A percentile compares a stretch with the other conserved stretches of the same genome.
These are phyloP conservation scores for Lasiosphaeris hirsuta DNA, from an alignment of 495 filamentous ascomycete genomes.

Conservation along the genomic window DNA sequence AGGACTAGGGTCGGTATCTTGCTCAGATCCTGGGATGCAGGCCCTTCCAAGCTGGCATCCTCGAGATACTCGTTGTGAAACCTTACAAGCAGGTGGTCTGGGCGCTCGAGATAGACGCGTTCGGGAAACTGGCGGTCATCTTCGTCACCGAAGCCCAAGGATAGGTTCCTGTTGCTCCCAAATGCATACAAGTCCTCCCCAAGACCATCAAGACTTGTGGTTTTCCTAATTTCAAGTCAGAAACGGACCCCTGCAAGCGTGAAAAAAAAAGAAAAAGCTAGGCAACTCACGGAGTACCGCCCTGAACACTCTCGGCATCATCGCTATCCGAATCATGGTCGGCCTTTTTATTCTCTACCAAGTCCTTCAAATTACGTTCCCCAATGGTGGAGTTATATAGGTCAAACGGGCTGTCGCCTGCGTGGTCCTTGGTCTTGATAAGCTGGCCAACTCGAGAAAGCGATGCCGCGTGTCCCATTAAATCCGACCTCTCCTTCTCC, in stretches of 20 bases:
- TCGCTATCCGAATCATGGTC: conserved; percentile 45
- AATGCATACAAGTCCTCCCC: conserved; percentile 90
- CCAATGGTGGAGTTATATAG: conserved; percentile 81
- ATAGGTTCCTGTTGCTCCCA: conserved; percentile 93
- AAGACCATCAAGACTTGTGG: conserved; percentile 1
- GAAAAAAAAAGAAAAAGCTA: background rate
- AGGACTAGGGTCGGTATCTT: conserved; percentile 66
- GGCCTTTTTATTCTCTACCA: conserved; percentile 18
- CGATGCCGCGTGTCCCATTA: conserved; percentile 47
- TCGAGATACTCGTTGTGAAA: conserved; percentile 63
- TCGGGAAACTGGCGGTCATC: conserved; percentile 94
- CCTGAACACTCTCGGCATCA: conserved; percentile 25
- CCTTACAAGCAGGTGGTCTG: conserved; percentile 68
- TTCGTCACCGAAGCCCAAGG: conserved; percentile 85
- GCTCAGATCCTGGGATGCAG: conserved; percentile 31
- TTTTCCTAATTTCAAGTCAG: conserved; percentile 8
- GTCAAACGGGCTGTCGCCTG: conserved; percentile 92
- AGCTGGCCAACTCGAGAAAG: conserved; percentile 55
- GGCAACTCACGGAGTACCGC: conserved; percentile 20
- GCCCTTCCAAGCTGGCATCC: conserved; percentile 24
- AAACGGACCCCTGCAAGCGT: background rate
- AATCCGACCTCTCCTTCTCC: conserved; percentile 66
- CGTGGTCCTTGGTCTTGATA: conserved; percentile 92
- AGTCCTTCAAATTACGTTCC: conserved; percentile 43
- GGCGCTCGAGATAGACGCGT: conserved; percentile 71